Conservation (phyloP, 2,329 filamentous ascomycete species). For the Penicillium sp. region DNA sequence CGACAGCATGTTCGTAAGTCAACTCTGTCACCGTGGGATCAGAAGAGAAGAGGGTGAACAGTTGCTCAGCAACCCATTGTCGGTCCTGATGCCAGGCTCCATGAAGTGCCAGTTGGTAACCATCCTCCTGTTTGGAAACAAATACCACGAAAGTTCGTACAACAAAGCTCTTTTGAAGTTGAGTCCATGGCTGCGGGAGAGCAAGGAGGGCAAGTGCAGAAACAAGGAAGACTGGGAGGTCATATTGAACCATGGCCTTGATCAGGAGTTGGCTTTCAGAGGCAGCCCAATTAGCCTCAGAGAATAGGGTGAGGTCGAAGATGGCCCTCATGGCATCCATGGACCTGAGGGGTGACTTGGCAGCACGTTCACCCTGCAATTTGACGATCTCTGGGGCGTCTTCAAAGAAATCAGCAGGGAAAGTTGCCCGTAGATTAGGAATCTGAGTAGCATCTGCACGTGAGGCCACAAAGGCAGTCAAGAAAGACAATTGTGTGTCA, state of each 20-base stretch:
- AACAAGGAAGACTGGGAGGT: slow-evolving; percentile 51
- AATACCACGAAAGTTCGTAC: slow-evolving; percentile 70
- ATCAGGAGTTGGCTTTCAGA: slow-evolving; percentile 58
- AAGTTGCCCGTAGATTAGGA: slow-evolving; percentile 74
- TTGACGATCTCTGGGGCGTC: slow-evolving; percentile 60
- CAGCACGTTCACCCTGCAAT: slow-evolving; percentile 62
- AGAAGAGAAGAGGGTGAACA: slow-evolving; percentile 72
- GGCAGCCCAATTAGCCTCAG: slow-evolving; percentile 55
- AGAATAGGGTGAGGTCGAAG: slow-evolving; percentile 61
- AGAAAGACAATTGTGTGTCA: slow-evolving; percentile 89
- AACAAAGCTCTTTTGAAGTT: slow-evolving; percentile 49
- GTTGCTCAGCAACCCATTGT: slow-evolving; percentile 76
- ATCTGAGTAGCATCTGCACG: slow-evolving; percentile 80
- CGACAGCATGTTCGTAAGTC: slow-evolving; percentile 75
- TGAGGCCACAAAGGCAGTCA: slow-evolving; percentile 79
- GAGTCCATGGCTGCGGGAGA: slow-evolving; percentile 50
- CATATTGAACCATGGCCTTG: slow-evolving; percentile 58
- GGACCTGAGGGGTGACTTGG: slow-evolving; percentile 84
- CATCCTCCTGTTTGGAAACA: slow-evolving; percentile 70
- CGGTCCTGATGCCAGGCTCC: slow-evolving; percentile 89
- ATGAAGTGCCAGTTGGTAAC: slow-evolving; percentile 85
- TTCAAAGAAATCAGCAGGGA: slow-evolving; percentile 64
- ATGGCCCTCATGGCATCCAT: slow-evolving; percentile 73
- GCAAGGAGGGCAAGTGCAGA: slow-evolving; percentile 48
- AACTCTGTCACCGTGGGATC: slow-evolving; percentile 65